A percentile compares a stretch with the other conserved stretches of the same genome.
These are phyloP conservation scores for Debaryomyces sp. DNA, from an alignment of 1,139 yeast species.

Conservation along the genomic window DNA sequence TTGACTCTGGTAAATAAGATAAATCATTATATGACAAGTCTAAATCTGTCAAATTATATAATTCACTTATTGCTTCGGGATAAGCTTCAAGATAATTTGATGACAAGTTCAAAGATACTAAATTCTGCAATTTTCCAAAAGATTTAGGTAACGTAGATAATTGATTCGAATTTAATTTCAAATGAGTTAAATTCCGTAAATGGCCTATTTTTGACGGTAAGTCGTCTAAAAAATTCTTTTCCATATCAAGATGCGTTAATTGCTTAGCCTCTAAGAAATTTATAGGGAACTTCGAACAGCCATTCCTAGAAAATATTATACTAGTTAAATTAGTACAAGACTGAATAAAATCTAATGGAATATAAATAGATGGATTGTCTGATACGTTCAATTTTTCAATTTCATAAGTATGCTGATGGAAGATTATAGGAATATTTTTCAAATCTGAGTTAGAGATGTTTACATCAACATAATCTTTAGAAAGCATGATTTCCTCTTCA, in stretches of 20 bases:
- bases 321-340: constrained; percentile 72
- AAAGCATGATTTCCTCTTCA: constrained; percentile 64
- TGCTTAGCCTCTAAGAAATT: constrained; percentile 71
- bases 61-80: constrained; percentile 67
- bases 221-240: constrained; percentile 71
- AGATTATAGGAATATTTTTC: constrained; percentile 84
- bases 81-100: constrained; percentile 74
- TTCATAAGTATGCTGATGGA: constrained; percentile 81
- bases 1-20: constrained; percentile 58
- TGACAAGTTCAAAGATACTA: constrained; percentile 70
- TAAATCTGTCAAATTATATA: constrained; percentile 63
- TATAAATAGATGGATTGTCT: constrained; percentile 80
- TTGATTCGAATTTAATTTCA: constrained; percentile 74
- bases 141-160: constrained; percentile 65
- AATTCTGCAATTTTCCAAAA: constrained; percentile 55
- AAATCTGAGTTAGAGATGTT: constrained; percentile 74
- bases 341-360: constrained; percentile 86
- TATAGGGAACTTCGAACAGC: constrained; percentile 72
- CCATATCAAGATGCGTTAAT: constrained; percentile 72
- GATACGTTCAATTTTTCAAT: constrained; percentile 84
- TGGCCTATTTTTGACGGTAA: constrained; percentile 62
- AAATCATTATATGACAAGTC: constrained; percentile 86
- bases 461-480: constrained; percentile 73
- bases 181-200: constrained; percentile 54
- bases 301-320: constrained; percentile 71